Conservation (phyloP, 257 asterid species). For the Echium plantagineum region DNA sequence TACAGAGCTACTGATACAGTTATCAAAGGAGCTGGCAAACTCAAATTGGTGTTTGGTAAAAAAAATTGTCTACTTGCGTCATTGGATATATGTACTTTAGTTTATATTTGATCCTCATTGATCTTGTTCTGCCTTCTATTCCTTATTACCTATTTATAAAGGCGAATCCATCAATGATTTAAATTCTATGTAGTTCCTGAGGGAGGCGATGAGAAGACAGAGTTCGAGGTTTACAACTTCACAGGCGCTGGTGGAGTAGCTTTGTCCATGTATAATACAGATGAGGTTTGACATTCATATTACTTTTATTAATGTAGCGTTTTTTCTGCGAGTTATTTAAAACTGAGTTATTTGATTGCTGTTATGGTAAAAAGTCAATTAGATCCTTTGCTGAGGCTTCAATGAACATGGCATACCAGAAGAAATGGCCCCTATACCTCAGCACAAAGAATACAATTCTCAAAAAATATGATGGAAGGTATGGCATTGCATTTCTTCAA, state of each 20-base stretch:
- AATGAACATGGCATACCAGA: constrained; percentile 73
- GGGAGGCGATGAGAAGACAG: constrained; percentile 62
- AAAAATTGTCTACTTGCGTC: neutral
- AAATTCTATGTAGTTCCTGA: constrained; percentile 57
- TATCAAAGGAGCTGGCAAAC: constrained; percentile 88
- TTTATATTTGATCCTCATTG: neutral
- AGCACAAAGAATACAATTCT: constrained; percentile 97
- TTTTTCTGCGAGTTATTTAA: constrained; percentile 19
- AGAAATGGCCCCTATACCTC: constrained; percentile 97
- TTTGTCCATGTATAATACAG: constrained; percentile 96
- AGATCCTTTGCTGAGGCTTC: constrained; percentile 89
- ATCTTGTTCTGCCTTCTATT: neutral
- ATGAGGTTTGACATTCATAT: constrained; percentile 54
- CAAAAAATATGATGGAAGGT: constrained; percentile 98
- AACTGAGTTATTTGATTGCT: constrained; percentile 56
- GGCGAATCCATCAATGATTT: neutral
- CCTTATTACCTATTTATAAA: neutral
- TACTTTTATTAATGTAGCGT: neutral
- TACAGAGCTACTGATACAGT: constrained; percentile 94
- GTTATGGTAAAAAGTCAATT: constrained; percentile 53
- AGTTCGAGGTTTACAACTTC: constrained; percentile 78
- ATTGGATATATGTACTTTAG: neutral
- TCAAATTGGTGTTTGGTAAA: constrained; percentile 86
- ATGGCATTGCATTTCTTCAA: neutral
- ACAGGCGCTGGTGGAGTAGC: constrained; percentile 98